Evolutionary conservation across 1,284 basidiomycete species (phyloP), one percentile per base, ranked within the genome.

Genomic region (Puccinia coronata): DNA sequence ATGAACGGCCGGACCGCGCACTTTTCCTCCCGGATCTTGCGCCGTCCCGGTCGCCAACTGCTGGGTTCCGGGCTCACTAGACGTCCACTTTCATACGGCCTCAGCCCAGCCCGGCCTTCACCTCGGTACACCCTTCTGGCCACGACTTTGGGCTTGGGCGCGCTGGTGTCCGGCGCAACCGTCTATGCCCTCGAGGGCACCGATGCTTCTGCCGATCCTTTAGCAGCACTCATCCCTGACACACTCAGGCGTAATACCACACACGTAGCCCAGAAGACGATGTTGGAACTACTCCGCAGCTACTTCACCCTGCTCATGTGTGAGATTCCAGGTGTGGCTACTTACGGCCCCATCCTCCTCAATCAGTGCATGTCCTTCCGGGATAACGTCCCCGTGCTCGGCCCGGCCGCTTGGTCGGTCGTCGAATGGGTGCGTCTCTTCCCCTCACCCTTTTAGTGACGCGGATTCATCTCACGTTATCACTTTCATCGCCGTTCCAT

Each of bases 231-330:
- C 23, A n/a, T 14, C 49, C 49, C 76, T 1, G 65, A 79, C 11
- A 14, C 23, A 2, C 53, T 79, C 49, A 43, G 23, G 18, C 43
- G 28, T 25, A 67, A 53, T 23, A 49, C 47, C 23, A 28, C 39
- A 39, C 78, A 80, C 51, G 25, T 72, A 6, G 23, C 49, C 16
- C 43, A 53, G 39, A 71, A 49, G 34, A 11, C 67, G 2, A n/a
- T 18, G n/a, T 18, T 28, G 14, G 69, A 72, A 23, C 69, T 80
- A 12, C 39, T 80, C 20, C 49, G 69, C 3, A 80, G 78, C 36
- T 80, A 72, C 18, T 23, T 80, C 16, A 80, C 78, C 23, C 36
- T 80, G 23, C 55, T 59, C n/a, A 12, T 80, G 53, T 80, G 36
- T 39, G 78, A 80, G 9, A 72, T 80, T 20, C 78, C 78, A 8